phyloP scores from a whole-genome alignment of 305 asterid species.

The Fraxinus platypoda region DNA sequence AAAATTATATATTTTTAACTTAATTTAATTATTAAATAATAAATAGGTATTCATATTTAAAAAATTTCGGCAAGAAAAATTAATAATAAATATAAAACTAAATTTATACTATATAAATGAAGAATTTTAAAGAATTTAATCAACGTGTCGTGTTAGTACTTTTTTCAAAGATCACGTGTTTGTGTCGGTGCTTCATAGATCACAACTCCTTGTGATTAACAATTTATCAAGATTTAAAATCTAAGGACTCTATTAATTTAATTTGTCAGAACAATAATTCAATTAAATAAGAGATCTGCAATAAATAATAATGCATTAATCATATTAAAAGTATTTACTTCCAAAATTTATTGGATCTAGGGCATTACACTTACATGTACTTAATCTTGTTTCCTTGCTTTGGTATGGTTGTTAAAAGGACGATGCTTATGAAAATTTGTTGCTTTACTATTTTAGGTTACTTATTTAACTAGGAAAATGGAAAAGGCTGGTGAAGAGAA shows the following conservation, averaged over 20 bases:
- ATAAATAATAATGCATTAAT: not conserved
- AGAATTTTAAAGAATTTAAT: not conserved
- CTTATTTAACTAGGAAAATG: conserved; percentile 36
- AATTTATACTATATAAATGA: too few relatives aligned
- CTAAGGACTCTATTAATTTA: not conserved
- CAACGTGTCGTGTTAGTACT: not conserved
- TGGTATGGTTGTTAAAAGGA: conserved; percentile 15
- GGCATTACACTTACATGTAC: not conserved
- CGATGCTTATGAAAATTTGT: conserved; percentile 19
- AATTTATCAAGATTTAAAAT: not conserved
- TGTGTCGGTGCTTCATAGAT: not conserved
- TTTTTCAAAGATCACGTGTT: not conserved
- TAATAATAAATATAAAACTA: too few relatives aligned
- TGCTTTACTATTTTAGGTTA: conserved; percentile 30
- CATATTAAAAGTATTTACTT: not conserved
- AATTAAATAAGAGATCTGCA: not conserved
- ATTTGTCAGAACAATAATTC: not conserved
- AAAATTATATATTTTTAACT: too few relatives aligned
- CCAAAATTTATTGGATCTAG: not conserved
- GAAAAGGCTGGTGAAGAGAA: conserved; percentile 28
- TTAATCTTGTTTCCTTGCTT: not conserved
- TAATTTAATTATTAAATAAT: too few relatives aligned
- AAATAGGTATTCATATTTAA: too few relatives aligned
- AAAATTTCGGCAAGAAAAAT: too few relatives aligned
- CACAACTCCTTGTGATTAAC: not conserved